A percentile compares a stretch with the other conserved stretches of the same genome.
Evolutionary conservation across 345 rosid species (phyloP).

Genomic region (Hypericum androsaemum): DNA sequence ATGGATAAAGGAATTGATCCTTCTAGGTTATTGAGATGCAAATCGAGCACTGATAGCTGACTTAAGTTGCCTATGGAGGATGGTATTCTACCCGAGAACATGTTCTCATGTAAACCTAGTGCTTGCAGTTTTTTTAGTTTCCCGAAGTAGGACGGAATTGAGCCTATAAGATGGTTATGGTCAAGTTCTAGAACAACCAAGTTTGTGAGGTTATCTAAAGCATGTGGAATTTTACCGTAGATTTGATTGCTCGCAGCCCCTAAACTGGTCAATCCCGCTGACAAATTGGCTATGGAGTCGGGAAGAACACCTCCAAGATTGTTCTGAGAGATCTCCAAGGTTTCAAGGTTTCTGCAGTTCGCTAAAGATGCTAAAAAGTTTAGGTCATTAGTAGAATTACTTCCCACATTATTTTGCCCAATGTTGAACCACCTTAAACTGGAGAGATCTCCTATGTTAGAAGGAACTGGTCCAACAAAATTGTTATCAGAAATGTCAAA

Average conservation of each 20-base stretch:
- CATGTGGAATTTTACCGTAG: neutral
- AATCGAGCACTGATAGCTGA: neutral
- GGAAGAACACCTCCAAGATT: slow-evolving; percentile 8
- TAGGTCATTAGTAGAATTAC: too few relatives aligned
- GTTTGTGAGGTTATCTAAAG: neutral
- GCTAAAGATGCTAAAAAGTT: too few relatives aligned
- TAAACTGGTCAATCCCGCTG: neutral
- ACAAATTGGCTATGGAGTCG: neutral
- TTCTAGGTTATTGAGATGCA: neutral
- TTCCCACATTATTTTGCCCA: too few relatives aligned
- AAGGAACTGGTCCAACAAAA: slow-evolving; percentile 15
- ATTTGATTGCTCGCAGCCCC: neutral
- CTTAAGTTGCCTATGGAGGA: neutral
- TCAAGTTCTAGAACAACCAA: neutral
- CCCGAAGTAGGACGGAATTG: neutral
- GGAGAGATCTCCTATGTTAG: slow-evolving; percentile 15
- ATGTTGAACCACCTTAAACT: too few relatives aligned
- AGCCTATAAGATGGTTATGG: neutral
- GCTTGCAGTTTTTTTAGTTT: neutral
- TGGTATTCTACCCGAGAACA: neutral
- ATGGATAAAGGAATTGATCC: neutral
- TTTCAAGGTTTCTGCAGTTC: too few relatives aligned
- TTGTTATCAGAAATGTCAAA: neutral
- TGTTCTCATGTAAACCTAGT: neutral
- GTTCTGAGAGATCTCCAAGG: slow-evolving; percentile 1